Percentiles rank a stretch among this genome's conserved stretches.
These are phyloP conservation scores for Atkinsonella texensis DNA, from an alignment of 2,329 filamentous ascomycete species.

Conservation along the genomic window DNA sequence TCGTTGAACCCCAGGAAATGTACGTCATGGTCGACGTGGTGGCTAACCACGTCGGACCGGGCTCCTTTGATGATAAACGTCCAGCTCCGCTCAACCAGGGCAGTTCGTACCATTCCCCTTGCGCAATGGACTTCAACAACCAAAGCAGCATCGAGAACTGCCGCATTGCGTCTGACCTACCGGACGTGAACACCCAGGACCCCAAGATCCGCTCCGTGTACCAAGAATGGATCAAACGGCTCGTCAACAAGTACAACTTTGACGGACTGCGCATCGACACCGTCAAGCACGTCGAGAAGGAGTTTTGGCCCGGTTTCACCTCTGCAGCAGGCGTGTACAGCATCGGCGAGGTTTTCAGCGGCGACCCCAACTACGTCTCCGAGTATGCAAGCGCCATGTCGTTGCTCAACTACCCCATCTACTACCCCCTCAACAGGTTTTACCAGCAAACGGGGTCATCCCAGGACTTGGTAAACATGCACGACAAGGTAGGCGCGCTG, in stretches of 20 bases:
- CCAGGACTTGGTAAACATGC: slow-evolving; percentile 26
- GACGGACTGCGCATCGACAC: slow-evolving; percentile 51
- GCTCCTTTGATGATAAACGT: slow-evolving; percentile 33
- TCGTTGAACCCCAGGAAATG: slow-evolving; percentile 16
- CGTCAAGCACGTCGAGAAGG: slow-evolving; percentile 47
- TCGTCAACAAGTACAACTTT: slow-evolving; percentile 50
- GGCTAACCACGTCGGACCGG: slow-evolving; percentile 43
- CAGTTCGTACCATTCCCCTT: slow-evolving; percentile 49
- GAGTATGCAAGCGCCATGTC: slow-evolving; percentile 42
- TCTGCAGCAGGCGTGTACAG: slow-evolving; percentile 44
- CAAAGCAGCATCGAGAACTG: slow-evolving; percentile 37
- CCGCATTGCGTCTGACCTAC: slow-evolving; percentile 40
- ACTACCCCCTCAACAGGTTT: slow-evolving; percentile 29
- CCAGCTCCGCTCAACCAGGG: slow-evolving; percentile 36
- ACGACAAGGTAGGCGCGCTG: slow-evolving; percentile 20
- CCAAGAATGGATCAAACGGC: slow-evolving; percentile 44
- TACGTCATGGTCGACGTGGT: slow-evolving; percentile 53
- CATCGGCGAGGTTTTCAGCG: slow-evolving; percentile 48
- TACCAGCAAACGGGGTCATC: slow-evolving; percentile 27
- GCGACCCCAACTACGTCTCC: slow-evolving; percentile 36
- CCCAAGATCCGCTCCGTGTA: slow-evolving; percentile 35
- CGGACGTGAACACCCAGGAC: slow-evolving; percentile 48
- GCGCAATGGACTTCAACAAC: slow-evolving; percentile 43
- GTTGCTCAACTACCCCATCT: slow-evolving; percentile 49
- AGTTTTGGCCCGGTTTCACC: slow-evolving; percentile 44